These are phyloP conservation scores for Aureobasidium sp. DNA, from an alignment of 2,329 filamentous ascomycete genomes.

Conservation along the genomic window DNA sequence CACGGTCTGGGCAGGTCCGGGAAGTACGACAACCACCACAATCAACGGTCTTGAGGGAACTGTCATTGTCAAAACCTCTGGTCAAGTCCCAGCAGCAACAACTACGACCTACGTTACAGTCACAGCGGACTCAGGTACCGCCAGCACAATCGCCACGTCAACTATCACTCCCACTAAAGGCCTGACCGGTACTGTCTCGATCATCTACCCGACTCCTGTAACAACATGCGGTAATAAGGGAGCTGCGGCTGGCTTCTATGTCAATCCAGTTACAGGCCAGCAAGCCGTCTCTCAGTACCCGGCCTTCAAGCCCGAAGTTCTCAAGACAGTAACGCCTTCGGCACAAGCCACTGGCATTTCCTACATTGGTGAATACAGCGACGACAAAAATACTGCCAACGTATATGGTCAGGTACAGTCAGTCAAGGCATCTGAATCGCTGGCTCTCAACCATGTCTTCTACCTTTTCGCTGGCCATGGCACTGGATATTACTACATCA, in stretches of 20 bases:
- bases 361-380: neutral
- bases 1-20: conserved; percentile 7
- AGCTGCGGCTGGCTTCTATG: neutral
- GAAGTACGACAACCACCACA: conserved; percentile 3
- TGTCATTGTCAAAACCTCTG: conserved; percentile 10
- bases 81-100: conserved; percentile 1
- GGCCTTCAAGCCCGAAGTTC: conserved; percentile 7
- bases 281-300: neutral
- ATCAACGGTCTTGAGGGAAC: conserved; percentile 11
- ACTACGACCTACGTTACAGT: conserved; percentile 10
- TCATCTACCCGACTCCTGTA: conserved; percentile 10
- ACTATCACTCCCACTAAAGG: neutral
- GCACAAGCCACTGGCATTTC: neutral
- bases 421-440: neutral
- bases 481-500: conserved; percentile 21
- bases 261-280: neutral
- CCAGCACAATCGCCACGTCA: conserved; percentile 5
- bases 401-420: neutral
- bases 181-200: conserved; percentile 1
- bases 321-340: neutral
- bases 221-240: conserved; percentile 10
- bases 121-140: conserved; percentile 4
- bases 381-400: neutral
- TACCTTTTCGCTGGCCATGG: conserved; percentile 13
- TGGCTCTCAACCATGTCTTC: conserved; percentile 12